Evolutionary conservation across 345 rosid genomes (phyloP), one percentile per base, ranked within the genome.

Genomic region (Firmiana major): DNA sequence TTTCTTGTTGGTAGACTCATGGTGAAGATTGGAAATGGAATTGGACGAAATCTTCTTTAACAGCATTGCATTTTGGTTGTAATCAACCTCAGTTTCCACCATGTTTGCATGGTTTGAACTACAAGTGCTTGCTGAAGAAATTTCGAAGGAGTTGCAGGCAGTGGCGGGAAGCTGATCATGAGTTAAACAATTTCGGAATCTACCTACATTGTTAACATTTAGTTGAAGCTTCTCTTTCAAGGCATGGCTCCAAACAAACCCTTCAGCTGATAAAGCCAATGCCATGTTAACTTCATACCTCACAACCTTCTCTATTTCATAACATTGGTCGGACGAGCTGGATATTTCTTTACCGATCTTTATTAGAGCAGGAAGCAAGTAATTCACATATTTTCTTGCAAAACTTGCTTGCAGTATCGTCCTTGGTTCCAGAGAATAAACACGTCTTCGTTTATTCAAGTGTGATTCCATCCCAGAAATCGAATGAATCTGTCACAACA

Each of bases 251-350:
- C 88, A 83, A 4, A 83, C 79, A n/a, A 79, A 86, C 38, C 81
- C 80, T 75, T 79, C 79, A 51, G 86, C 53, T 9, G 88, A 83
- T 64, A 81, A 57, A 19, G 79, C 86, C 36, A 86, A 79, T 53
- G 88, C 85, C 85, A 79, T 81, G 79, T 86, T 83, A 4, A 81
- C 82, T 83, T 86, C 86, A 73, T 81, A 76, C 74, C 79, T 83
- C 77, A 85, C 81, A 34, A 67, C 79, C 75, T 80, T 64, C 76
- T 78, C 36, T 16, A 68, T 28, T 74, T 68, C 75, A 49, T 19
- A 13, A 13, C 54, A 7, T 4, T 71, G 40, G 10, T 63, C 57
- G 73, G 53, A 31, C 60, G 79, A 43, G 34, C 34, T 31, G 31
- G 34, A 74, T 28, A 21, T 72, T 66, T 45, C 59, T 60, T 45